phyloP scores from a whole-genome alignment of 495 filamentous ascomycete genomes.

The Cairneyella variabilis region DNA sequence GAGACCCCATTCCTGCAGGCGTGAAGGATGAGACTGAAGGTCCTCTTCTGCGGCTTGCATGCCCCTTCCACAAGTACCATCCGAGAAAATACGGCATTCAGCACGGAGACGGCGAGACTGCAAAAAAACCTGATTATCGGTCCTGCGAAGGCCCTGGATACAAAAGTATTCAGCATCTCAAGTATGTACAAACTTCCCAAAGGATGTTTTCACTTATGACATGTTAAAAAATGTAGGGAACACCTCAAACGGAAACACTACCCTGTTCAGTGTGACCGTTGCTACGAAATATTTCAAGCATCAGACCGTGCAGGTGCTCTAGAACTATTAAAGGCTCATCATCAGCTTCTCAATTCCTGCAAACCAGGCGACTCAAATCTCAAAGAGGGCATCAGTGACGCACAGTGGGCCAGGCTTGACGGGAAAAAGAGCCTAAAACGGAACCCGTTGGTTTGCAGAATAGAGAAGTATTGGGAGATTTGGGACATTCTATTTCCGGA shows the following conservation, averaged over 20 bases:
- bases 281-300: not conserved
- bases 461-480: slow-evolving; percentile 5
- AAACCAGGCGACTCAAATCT: not conserved
- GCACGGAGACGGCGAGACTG: not conserved
- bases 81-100: slow-evolving; percentile 5
- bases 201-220: too few species aligned
- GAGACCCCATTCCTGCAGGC: not conserved
- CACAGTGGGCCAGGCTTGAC: slow-evolving; percentile 4
- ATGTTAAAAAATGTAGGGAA: too few species aligned
- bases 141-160: not conserved
- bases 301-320: not conserved
- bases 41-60: slow-evolving; percentile 1
- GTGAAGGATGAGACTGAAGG: not conserved
- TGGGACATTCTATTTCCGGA: slow-evolving; percentile 4
- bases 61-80: slow-evolving; percentile 6
- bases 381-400: slow-evolving; percentile 7
- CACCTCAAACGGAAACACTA: slow-evolving; percentile 5
- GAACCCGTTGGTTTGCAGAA: not conserved
- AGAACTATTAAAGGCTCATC: not conserved
- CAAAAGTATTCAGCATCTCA: not conserved
- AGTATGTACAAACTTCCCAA: too few species aligned
- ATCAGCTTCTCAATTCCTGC: not conserved
- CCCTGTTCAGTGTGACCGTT: slow-evolving; percentile 6
- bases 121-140: not conserved
- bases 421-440: not conserved